Evolutionary conservation across 2,329 filamentous ascomycete genomes (phyloP), one percentile per base, ranked within the genome.

Genomic region (Pestalotiopsis sp.): DNA sequence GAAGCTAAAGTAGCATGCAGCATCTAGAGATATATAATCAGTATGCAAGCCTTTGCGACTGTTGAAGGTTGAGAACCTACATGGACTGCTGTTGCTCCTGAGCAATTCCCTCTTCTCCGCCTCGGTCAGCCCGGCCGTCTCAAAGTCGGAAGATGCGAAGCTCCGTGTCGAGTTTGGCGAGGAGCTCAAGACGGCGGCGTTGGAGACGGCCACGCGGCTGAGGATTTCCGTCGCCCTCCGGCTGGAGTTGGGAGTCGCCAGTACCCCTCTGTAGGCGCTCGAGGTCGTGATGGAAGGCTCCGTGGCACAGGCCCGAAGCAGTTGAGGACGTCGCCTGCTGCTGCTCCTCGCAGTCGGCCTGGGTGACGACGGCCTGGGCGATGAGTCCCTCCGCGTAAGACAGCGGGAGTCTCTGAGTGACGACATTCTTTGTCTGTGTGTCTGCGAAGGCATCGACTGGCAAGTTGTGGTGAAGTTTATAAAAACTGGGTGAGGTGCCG

Each of bases 1-100:
- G 77, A 93, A 93, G 82, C 91, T 92, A 76, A 92, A 90, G 79
- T 93, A 93, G 70, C 88, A 87, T 68, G 83, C 86, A 74, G 81
- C 80, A 64, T 78, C 78, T 81, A 70, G 27, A 68, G 45, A 49
- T 23, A 56, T 7, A 61, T 23, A n/a, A 36, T 49, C 59, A 62
- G 39, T n/a, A 52, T 36, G 41, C 23, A n/a, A n/a, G n/a, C 62
- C 36, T 45, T 41, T 13, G 60, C 14, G 38, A 57, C 3, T 17
- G 6, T 57, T 56, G 23, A 7, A 31, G 66, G 62, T 41, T 45
- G 41, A 58, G 31, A 36, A 75, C 75, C 68, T 59, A 78, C 76
- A 71, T 72, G 73, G 72, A 63, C 72, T 66, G 63, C 65, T 70
- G 20, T 68, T 57, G 23, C 59, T 64, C 23, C 64, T 49, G 45